Percentiles rank a stretch among this genome's conserved stretches.
phyloP scores from a whole-genome alignment of 805 yeast species.

The Dipodascopsis tothii region DNA sequence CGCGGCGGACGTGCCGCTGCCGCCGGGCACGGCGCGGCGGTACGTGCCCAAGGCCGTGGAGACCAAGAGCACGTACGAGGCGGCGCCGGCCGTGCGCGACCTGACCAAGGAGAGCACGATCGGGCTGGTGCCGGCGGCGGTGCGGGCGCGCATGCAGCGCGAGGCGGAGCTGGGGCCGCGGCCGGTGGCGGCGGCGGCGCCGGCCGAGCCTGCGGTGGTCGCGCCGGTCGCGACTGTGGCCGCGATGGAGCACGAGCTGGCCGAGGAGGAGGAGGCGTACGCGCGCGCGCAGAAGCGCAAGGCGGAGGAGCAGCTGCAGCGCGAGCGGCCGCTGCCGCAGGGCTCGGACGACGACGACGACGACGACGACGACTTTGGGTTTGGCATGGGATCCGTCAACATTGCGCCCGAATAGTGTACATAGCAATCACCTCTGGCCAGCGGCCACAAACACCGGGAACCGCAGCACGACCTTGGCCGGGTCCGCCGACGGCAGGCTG shows the following conservation, averaged over 20 bases:
- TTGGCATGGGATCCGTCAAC: background rate
- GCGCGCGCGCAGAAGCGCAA: background rate
- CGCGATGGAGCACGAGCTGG: background rate
- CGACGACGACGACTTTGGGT: background rate
- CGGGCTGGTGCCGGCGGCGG: conserved; percentile 22
- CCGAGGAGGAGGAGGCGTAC: background rate
- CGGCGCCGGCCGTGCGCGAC: conserved; percentile 26
- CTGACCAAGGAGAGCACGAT: conserved; percentile 21
- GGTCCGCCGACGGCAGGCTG: background rate
- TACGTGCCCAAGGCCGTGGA: background rate
- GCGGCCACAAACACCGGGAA: background rate
- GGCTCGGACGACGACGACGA: conserved; percentile 4
- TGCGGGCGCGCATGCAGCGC: conserved; percentile 7
- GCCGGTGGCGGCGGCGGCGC: background rate
- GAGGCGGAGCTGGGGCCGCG: background rate
- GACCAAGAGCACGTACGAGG: conserved; percentile 20
- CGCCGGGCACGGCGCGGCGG: conserved; percentile 20
- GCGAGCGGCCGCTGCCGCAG: background rate
- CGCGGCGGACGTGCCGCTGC: conserved; percentile 22
- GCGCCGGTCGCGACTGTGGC: too few relatives aligned
- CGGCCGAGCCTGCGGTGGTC: conserved; percentile 3
- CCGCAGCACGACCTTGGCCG: background rate
- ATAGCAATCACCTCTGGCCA: background rate
- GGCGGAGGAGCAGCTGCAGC: background rate
- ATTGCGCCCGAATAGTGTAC: background rate